Evolutionary conservation across 2,329 filamentous ascomycete species (phyloP).

Genomic region (Bipolaris oryzae): DNA sequence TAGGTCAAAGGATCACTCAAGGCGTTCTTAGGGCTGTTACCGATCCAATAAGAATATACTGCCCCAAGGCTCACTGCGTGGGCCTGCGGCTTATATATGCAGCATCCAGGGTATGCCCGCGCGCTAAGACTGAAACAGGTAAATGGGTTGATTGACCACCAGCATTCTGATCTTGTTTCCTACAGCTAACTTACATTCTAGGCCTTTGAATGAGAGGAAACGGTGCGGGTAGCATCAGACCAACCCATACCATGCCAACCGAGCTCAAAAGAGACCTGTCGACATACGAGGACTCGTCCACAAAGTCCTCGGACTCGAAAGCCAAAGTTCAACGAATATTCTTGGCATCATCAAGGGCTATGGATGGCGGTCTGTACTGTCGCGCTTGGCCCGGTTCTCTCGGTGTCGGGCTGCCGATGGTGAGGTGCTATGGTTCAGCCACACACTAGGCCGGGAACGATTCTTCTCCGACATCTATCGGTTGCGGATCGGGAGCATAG

Average conservation of each 20-base stretch:
- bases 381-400: conserved; percentile 2
- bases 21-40: conserved; percentile 8
- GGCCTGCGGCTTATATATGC: conserved; percentile 24
- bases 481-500: not conserved
- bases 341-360: conserved; percentile 10
- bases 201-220: not conserved
- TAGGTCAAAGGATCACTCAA: conserved; percentile 7
- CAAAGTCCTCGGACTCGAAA: not conserved
- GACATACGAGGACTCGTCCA: not conserved
- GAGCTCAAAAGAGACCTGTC: not conserved
- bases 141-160: conserved; percentile 22
- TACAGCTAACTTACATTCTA: conserved; percentile 2
- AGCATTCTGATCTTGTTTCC: conserved; percentile 8
- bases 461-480: conserved; percentile 2
- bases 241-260: not conserved
- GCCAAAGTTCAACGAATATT: not conserved
- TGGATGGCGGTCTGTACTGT: conserved; percentile 5
- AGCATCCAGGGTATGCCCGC: conserved; percentile 7
- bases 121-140: conserved; percentile 21
- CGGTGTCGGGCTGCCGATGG: conserved; percentile 2
- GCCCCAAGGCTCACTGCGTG: conserved; percentile 8
- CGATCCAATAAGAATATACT: conserved; percentile 17
- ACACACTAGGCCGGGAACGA: conserved; percentile 7
- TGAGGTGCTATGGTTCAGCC: conserved; percentile 9
- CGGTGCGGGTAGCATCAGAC: too few relatives aligned